Evolutionary conservation across 176 grass and related monocot genomes (phyloP), one percentile per base, ranked within the genome.

Genomic region (Thalia dealbata): DNA sequence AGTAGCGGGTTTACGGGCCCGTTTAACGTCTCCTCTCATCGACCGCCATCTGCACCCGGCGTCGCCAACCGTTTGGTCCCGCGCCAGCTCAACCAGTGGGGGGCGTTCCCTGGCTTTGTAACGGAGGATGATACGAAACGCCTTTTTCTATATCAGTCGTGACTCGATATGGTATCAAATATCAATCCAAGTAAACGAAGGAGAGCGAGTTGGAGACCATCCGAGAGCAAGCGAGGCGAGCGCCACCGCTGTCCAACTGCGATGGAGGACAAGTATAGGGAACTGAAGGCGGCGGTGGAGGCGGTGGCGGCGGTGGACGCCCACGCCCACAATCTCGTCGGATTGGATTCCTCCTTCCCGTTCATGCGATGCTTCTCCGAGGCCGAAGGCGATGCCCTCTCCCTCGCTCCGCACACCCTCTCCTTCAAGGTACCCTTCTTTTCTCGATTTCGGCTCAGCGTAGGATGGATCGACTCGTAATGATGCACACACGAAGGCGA

Each of bases 321-420:
- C 70, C 95, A 97, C 83, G 95, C 89, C 72, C 90, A 91, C 85
- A 97, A 80, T 75, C 84, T 97, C 51, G 90, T 89, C 15, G 67
- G 45, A 27, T 16, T 55, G 27, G 83, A 45, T 50, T 93, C 85
- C 8, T 77, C 84, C 72, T 72, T 97, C 85, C 95, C 90, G 45
- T 92, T 97, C 70, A 61, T 85, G 76, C 81, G 85, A 61, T 88
- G 87, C 87, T 88, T 97, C 87, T 90, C 83, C 80, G 95, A 97
- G 83, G 85, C 90, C 61, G 81, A 97, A 19, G 95, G 83, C 14
- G 83, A 91, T 48, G 93, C 89, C 71, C 89, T 97, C 71, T 52
- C 76, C 52, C 76, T 88, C 76, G 87, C 85, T 27, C 90, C 83
- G 10, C 76, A 93, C 69, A 77, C 95, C 67, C 87, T 97, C 81